These are phyloP conservation scores for Vitis vinifera DNA, from an alignment of 164 flowering plant species.

Conservation along the genomic window DNA sequence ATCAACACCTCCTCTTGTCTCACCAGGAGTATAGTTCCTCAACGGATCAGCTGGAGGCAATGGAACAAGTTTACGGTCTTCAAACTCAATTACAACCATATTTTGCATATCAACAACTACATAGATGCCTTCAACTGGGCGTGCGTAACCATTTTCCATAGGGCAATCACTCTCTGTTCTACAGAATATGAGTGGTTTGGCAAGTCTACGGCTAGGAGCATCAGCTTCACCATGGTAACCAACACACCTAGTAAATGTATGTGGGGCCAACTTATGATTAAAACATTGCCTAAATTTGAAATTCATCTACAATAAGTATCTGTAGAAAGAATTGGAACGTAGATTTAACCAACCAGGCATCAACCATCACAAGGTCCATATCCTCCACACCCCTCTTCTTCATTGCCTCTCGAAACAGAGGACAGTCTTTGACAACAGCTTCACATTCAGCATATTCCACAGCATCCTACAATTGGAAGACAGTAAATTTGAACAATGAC, in stretches of 20 bases:
- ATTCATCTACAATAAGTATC: not conserved
- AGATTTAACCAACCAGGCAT: conserved; percentile 65
- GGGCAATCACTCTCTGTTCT: conserved; percentile 96
- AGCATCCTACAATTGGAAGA: conserved; percentile 64
- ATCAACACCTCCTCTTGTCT: conserved; percentile 89
- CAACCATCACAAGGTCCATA: conserved; percentile 98
- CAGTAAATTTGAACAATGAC: not conserved
- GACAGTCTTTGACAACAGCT: conserved; percentile 81
- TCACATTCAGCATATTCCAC: conserved; percentile 95
- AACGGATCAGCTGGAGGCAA: conserved; percentile 92
- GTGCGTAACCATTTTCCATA: conserved; percentile 95
- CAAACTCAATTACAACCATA: conserved; percentile 83
- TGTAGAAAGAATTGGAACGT: not conserved
- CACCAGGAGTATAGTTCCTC: conserved; percentile 85
- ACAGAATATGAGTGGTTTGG: conserved; percentile 92
- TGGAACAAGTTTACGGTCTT: conserved; percentile 88
- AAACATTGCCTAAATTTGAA: not conserved
- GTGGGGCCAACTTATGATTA: not conserved
- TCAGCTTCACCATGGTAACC: conserved; percentile 86
- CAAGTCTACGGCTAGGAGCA: conserved; percentile 84
- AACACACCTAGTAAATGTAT: conserved; percentile 64
- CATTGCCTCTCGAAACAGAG: conserved; percentile 89
- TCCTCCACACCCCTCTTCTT: conserved; percentile 91
- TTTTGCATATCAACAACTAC: conserved; percentile 90
- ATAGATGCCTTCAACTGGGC: conserved; percentile 90